phyloP scores from a whole-genome alignment of 495 filamentous ascomycete species.

The Penicillium taxi region DNA sequence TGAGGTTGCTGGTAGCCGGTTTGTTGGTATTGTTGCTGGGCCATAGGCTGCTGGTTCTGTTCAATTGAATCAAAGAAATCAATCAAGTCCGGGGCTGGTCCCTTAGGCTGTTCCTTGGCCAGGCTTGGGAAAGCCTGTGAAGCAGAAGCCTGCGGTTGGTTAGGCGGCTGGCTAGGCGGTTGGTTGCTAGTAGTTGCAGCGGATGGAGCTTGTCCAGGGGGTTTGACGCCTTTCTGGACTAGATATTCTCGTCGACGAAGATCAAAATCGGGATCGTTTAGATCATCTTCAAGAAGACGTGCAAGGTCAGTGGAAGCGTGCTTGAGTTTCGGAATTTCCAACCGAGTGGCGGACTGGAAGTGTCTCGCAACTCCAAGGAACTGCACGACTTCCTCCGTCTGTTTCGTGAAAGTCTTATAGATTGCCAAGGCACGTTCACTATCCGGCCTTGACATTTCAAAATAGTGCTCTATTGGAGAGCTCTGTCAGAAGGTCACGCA shows the following conservation, averaged over 20 bases:
- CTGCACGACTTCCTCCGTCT: constrained; percentile 86
- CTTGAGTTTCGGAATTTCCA: constrained; percentile 96
- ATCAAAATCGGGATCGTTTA: constrained; percentile 95
- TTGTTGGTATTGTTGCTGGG: constrained; percentile 41
- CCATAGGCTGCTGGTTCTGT: constrained; percentile 71
- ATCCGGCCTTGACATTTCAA: constrained; percentile 94
- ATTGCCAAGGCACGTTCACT: constrained; percentile 87
- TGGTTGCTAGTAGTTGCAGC: constrained; percentile 9
- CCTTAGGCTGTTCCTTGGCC: constrained; percentile 42
- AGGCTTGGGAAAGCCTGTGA: no score
- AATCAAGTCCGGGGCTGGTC: constrained; percentile 75
- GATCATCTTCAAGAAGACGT: constrained; percentile 84
- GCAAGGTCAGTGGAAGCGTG: constrained; percentile 90
- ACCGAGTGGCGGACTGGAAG: constrained; percentile 81
- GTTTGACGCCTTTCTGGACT: constrained; percentile 63
- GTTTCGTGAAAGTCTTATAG: constrained; percentile 86
- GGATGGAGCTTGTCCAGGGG: constrained; percentile 17
- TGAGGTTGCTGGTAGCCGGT: constrained; percentile 42
- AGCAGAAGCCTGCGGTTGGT: constrained; percentile 11
- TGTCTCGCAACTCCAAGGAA: constrained; percentile 81
- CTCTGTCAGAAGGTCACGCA: constrained; percentile 10
- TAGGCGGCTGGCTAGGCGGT: constrained; percentile 16
- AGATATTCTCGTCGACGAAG: constrained; percentile 87
- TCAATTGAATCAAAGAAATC: constrained; percentile 99
- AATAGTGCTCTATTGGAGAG: constrained; percentile 70